phyloP scores from a whole-genome alignment of 768 basidiomycete genomes.

The Collybia mongolica region DNA sequence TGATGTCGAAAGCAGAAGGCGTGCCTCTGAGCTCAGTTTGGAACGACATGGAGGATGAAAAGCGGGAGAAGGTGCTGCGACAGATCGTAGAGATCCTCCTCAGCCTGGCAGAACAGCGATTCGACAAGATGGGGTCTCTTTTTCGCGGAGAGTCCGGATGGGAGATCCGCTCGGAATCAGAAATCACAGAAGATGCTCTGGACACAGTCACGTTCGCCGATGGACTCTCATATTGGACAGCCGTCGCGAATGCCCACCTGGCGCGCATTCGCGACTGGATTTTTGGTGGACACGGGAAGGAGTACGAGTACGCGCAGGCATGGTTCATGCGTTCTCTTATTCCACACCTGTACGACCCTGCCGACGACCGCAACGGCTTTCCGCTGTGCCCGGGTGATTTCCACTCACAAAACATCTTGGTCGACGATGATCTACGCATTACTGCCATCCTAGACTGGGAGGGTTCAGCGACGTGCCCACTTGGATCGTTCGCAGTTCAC shows the following conservation, averaged over 20 bases:
- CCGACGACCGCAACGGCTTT: slow-evolving; percentile 9
- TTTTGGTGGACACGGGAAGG: neutral
- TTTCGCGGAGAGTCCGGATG: neutral
- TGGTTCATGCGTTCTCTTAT: slow-evolving; percentile 2
- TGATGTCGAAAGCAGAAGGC: neutral
- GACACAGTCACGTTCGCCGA: neutral
- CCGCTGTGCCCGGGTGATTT: slow-evolving; percentile 18
- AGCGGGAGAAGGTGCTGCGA: neutral
- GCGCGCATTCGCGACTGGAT: neutral
- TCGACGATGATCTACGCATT: slow-evolving; percentile 8
- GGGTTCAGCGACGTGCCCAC: slow-evolving; percentile 8
- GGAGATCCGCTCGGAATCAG: neutral
- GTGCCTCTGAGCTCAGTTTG: neutral
- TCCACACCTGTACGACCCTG: slow-evolving; percentile 4
- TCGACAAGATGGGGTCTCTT: neutral
- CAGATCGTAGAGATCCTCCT: slow-evolving; percentile 1
- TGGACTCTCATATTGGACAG: neutral
- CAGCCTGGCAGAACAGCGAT: neutral
- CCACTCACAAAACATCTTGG: slow-evolving; percentile 20
- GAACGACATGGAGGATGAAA: neutral
- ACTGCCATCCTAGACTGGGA: slow-evolving; percentile 18
- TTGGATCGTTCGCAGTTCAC: neutral
- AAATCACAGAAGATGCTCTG: neutral
- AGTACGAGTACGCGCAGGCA: neutral
- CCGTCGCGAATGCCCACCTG: neutral